These are phyloP conservation scores for Medakamo hakoo DNA, from an alignment of 139 green algal genomes.

Conservation along the genomic window DNA sequence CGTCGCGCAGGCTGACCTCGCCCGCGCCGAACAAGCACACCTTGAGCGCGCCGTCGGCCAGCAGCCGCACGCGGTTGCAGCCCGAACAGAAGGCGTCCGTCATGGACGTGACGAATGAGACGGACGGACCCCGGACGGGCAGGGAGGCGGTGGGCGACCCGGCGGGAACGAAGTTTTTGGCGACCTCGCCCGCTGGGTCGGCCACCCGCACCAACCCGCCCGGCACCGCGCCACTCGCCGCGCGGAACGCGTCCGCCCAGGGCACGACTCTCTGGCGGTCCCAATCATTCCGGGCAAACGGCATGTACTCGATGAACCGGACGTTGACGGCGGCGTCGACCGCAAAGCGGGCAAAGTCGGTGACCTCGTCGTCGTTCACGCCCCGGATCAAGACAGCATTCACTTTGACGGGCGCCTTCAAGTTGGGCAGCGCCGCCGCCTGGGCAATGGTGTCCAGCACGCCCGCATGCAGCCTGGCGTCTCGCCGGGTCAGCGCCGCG, in stretches of 20 bases:
- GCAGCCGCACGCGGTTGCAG: slow-evolving; percentile 78
- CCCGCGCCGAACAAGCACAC: slow-evolving; percentile 91
- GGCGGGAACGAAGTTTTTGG: slow-evolving; percentile 79
- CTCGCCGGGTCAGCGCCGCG: slow-evolving; percentile 66
- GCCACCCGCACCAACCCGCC: slow-evolving; percentile 20
- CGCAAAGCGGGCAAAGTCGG: slow-evolving; percentile 87
- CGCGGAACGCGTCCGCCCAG: slow-evolving; percentile 44
- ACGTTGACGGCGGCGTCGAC: slow-evolving; percentile 74
- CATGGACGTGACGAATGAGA: slow-evolving; percentile 96
- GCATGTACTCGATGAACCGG: slow-evolving; percentile 99
- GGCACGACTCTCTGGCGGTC: slow-evolving; percentile 64
- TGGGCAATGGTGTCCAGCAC: slow-evolving; percentile 64
- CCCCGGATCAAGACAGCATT: slow-evolving; percentile 96
- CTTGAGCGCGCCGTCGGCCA: slow-evolving; percentile 93
- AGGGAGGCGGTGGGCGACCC: slow-evolving; percentile 43
- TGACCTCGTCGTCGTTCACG: slow-evolving; percentile 92
- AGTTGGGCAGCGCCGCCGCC: not conserved
- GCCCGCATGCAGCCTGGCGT: slow-evolving; percentile 45
- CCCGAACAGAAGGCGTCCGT: slow-evolving; percentile 87
- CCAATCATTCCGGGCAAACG: slow-evolving; percentile 98
- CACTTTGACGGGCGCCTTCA: slow-evolving; percentile 37
- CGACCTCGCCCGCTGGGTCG: slow-evolving; percentile 66
- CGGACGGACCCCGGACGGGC: too few relatives aligned
- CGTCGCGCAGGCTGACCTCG: slow-evolving; percentile 83
- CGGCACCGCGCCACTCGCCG: slow-evolving; percentile 1